Conservation (phyloP, 2,329 filamentous ascomycete genomes). For the Penicillium brasilianum region DNA sequence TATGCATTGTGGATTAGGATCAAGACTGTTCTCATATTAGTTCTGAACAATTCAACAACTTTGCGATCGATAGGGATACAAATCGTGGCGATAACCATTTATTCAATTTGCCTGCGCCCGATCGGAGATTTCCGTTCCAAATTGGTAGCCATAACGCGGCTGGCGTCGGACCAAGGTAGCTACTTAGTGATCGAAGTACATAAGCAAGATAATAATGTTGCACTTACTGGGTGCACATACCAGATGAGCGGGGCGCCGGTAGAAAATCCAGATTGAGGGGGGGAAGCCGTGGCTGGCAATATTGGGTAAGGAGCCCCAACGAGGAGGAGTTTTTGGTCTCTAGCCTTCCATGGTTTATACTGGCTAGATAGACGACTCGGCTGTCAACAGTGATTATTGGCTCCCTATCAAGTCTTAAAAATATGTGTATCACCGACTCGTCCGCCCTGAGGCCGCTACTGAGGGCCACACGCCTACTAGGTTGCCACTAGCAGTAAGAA, state of each 20-base stretch:
- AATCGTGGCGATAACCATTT: neutral
- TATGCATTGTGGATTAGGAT: neutral
- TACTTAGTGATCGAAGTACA: neutral
- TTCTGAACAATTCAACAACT: neutral
- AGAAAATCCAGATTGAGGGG: neutral
- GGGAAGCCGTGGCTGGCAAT: neutral
- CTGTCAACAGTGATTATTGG: neutral
- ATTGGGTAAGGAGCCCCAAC: neutral
- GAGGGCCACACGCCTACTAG: neutral
- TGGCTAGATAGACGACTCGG: neutral
- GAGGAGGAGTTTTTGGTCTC: too few relatives aligned
- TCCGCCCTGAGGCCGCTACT: neutral
- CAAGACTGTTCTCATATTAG: neutral
- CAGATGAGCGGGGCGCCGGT: neutral
- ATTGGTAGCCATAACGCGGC: neutral
- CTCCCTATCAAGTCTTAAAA: neutral
- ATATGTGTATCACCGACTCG: neutral
- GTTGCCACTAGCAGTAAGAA: neutral
- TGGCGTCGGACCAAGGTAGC: neutral
- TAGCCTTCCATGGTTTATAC: neutral
- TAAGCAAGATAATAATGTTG: slow-evolving; percentile 1
- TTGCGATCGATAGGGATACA: neutral
- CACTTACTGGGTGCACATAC: neutral
- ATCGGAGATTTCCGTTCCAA: neutral
- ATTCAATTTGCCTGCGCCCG: neutral